Percentiles rank a stretch among this genome's conserved stretches.
Evolutionary conservation across 768 basidiomycete genomes (phyloP).

Genomic region (Tubosaeta sp.): DNA sequence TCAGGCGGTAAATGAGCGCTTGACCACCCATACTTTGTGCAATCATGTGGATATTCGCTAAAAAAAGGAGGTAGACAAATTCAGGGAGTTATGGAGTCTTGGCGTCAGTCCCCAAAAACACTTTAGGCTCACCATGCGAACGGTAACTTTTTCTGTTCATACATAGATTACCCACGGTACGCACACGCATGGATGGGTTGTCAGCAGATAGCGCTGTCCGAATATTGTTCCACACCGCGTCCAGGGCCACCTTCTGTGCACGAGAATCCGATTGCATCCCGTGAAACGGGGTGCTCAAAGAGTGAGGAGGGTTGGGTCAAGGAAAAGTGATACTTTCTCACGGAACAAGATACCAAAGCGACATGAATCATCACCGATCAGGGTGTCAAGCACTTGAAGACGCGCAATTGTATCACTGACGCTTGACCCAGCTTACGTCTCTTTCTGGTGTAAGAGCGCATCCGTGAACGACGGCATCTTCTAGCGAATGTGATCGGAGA

Average conservation of each 20-base stretch:
- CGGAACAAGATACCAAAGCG: not conserved
- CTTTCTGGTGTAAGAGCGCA: not conserved
- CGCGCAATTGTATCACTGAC: not conserved
- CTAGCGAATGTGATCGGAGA: constrained; percentile 9
- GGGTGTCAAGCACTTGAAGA: no score
- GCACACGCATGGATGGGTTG: not conserved
- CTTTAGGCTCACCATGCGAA: not conserved
- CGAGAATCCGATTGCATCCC: not conserved
- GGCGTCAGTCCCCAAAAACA: not conserved
- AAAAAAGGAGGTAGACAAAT: no score
- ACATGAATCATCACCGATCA: not conserved
- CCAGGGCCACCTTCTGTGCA: not conserved
- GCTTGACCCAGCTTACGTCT: not conserved
- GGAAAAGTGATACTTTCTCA: not conserved
- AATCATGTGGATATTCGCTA: no score
- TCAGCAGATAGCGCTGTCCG: not conserved
- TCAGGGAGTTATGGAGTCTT: not conserved
- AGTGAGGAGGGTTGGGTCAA: not conserved
- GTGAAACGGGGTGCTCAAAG: not conserved
- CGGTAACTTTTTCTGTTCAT: no score
- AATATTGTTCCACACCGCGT: not conserved
- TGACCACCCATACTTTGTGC: no score
- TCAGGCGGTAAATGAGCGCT: no score
- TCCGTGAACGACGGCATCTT: constrained; percentile 6
- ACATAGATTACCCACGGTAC: no score